Percentiles rank a stretch among this genome's conserved stretches.
These are phyloP conservation scores for Sarocladiaceae sp. DNA, from an alignment of 2,329 filamentous ascomycete species.

Conservation along the genomic window DNA sequence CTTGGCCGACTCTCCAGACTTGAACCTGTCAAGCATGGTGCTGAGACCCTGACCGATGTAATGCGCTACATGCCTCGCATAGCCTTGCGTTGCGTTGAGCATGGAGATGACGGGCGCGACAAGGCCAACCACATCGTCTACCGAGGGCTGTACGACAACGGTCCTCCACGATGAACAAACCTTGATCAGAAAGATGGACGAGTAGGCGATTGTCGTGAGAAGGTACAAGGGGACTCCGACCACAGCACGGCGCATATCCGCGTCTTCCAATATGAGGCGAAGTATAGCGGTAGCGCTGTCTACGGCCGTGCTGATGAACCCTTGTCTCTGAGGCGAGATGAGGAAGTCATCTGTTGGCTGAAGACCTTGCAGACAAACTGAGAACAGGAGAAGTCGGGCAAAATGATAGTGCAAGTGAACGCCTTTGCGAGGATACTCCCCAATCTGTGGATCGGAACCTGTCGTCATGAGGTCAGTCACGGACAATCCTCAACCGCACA, in stretches of 20 bases:
- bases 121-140: constrained; percentile 23
- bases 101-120: constrained; percentile 20
- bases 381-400: constrained; percentile 42
- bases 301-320: constrained; percentile 36
- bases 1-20: constrained; percentile 13
- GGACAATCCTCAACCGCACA: constrained; percentile 19
- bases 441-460: constrained; percentile 39
- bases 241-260: constrained; percentile 23
- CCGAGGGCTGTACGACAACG: constrained; percentile 20
- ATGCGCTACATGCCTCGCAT: constrained; percentile 22
- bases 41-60: constrained; percentile 23
- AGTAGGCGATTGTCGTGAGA: constrained; percentile 25
- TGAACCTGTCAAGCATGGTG: constrained; percentile 23
- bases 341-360: constrained; percentile 27
- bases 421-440: constrained; percentile 42
- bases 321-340: constrained; percentile 36
- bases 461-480: neutral
- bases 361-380: constrained; percentile 36
- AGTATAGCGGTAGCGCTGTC: constrained; percentile 24
- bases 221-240: constrained; percentile 26
- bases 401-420: constrained; percentile 44
- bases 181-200: constrained; percentile 26
- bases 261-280: constrained; percentile 22
- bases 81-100: constrained; percentile 19
- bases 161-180: constrained; percentile 23